Evolutionary conservation across 2,329 filamentous ascomycete species (phyloP).

Genomic region (Seiridium unicorne): DNA sequence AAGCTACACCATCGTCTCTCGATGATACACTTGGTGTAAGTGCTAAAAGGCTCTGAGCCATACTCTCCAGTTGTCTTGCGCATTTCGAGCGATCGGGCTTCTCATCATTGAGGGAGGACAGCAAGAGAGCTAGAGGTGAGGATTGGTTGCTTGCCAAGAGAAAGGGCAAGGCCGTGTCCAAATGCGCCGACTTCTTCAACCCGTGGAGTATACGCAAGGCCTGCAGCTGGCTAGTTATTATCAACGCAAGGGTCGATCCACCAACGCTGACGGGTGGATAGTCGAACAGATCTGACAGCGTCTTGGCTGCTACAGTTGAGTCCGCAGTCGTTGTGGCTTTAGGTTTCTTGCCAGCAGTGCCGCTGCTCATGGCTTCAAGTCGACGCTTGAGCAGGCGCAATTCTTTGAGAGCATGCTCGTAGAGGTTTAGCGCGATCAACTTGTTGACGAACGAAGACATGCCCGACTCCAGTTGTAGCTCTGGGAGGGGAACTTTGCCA

Average conservation of each 20-base stretch:
- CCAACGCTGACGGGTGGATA: conserved; percentile 48
- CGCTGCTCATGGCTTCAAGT: conserved; percentile 43
- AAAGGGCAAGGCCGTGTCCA: conserved; percentile 56
- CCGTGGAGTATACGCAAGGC: conserved; percentile 62
- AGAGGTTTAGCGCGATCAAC: conserved; percentile 61
- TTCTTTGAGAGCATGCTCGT: conserved; percentile 69
- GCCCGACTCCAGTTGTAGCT: conserved; percentile 70
- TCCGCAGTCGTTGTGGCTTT: conserved; percentile 31
- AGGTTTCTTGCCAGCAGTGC: conserved; percentile 17
- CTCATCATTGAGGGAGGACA: conserved; percentile 40
- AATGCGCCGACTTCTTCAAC: conserved; percentile 55
- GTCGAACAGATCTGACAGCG: conserved; percentile 59
- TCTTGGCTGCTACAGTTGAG: conserved; percentile 36
- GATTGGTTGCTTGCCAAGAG: conserved; percentile 50
- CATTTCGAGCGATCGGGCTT: conserved; percentile 53
- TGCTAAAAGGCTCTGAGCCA: conserved; percentile 64
- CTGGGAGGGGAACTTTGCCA: conserved; percentile 52
- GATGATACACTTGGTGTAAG: conserved; percentile 66
- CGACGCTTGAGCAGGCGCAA: conserved; percentile 63
- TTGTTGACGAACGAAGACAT: conserved; percentile 69
- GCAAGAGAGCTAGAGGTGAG: conserved; percentile 59
- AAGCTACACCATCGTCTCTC: conserved; percentile 57
- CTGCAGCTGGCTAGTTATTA: conserved; percentile 65
- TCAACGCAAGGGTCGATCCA: conserved; percentile 46
- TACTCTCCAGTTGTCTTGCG: conserved; percentile 62